Conservation (phyloP, 768 basidiomycete species). For the Podaxis sp. region DNA sequence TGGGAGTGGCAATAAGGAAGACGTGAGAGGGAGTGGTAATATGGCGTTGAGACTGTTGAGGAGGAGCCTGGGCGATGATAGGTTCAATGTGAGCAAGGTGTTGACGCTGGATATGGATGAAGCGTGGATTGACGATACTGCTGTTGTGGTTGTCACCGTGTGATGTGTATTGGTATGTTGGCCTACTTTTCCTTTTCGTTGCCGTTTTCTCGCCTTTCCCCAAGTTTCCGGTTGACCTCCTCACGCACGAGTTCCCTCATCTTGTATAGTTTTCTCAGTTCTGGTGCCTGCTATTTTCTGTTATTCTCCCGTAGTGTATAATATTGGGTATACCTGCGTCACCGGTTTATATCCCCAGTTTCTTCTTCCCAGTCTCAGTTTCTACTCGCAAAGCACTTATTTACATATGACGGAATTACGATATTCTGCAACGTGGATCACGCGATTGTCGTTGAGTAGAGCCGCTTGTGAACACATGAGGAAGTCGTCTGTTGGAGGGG, state of each 20-base stretch:
- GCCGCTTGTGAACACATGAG: neutral
- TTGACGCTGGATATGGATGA: slow-evolving; percentile 61
- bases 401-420: neutral
- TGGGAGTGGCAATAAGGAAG: slow-evolving; percentile 4
- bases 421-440: neutral
- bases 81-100: slow-evolving; percentile 46
- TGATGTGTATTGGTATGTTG: neutral
- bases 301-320: neutral
- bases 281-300: neutral
- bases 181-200: neutral
- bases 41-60: slow-evolving; percentile 57
- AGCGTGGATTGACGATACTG: slow-evolving; percentile 67
- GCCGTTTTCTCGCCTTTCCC: neutral
- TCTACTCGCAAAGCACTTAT: neutral
- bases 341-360: neutral
- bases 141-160: slow-evolving; percentile 44
- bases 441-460: neutral
- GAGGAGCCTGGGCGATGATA: slow-evolving; percentile 51
- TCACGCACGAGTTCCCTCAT: neutral
- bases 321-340: neutral
- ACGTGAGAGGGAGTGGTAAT: slow-evolving; percentile 25
- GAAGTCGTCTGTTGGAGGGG: neutral
- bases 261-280: neutral
- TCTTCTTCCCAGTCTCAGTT: neutral
- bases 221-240: neutral